Conservation (phyloP, 768 basidiomycete genomes). For the Dentipellis sp. region DNA sequence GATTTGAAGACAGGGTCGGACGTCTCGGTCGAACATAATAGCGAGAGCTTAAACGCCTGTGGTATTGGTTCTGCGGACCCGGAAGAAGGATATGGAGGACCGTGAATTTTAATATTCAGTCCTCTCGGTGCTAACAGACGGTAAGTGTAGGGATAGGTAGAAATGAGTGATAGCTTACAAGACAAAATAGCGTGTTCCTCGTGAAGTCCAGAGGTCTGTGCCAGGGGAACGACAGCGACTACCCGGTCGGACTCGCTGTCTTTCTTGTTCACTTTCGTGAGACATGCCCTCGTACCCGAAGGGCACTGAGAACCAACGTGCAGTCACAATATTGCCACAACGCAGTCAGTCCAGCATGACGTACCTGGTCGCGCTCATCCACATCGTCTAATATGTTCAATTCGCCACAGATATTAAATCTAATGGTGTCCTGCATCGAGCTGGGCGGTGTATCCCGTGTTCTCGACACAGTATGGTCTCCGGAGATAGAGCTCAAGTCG, state of each 20-base stretch:
- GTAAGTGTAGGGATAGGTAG: background rate
- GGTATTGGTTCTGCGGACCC: conserved; percentile 28
- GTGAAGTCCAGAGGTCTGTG: conserved; percentile 26
- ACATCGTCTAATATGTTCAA: conserved; percentile 37
- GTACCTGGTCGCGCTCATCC: conserved; percentile 58
- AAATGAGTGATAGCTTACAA: conserved; percentile 27
- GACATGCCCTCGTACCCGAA: conserved; percentile 61
- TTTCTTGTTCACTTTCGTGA: conserved; percentile 60
- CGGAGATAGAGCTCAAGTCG: conserved; percentile 49
- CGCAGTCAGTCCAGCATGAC: conserved; percentile 13
- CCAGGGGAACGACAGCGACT: conserved; percentile 69
- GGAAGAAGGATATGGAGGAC: conserved; percentile 49
- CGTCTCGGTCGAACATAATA: conserved; percentile 39
- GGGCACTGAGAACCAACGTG: conserved; percentile 42
- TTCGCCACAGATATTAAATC: conserved; percentile 62
- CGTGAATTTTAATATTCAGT: conserved; percentile 48
- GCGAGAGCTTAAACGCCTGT: conserved; percentile 53
- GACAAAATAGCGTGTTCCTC: conserved; percentile 20
- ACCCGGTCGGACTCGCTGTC: conserved; percentile 45
- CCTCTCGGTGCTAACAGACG: conserved; percentile 37
- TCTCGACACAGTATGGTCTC: conserved; percentile 39
- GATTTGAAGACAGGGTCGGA: conserved; percentile 43
- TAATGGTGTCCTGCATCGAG: conserved; percentile 45
- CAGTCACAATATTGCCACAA: background rate
- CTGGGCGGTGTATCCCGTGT: conserved; percentile 57